Evolutionary conservation across 1,284 basidiomycete species (phyloP).

Genomic region (Sanghuangporus baumii): DNA sequence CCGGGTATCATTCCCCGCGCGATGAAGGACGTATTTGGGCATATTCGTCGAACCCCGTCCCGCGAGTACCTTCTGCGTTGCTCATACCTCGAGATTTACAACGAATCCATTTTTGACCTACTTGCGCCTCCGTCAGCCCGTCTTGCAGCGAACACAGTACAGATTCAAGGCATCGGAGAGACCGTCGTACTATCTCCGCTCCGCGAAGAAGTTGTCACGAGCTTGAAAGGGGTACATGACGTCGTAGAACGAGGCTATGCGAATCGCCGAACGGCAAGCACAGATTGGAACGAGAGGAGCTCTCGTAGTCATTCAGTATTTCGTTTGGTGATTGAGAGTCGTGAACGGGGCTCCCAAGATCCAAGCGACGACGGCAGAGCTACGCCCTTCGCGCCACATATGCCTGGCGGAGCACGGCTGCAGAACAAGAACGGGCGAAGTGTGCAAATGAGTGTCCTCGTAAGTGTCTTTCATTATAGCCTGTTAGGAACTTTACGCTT

Average conservation of each 20-base stretch:
- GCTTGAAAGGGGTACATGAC: constrained; percentile 78
- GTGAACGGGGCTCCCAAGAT: constrained; percentile 48
- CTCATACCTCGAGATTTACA: constrained; percentile 96
- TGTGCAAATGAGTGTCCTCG: constrained; percentile 78
- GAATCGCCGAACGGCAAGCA: constrained; percentile 86
- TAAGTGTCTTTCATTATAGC: constrained; percentile 29
- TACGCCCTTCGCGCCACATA: constrained; percentile 11
- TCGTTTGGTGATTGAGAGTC: constrained; percentile 79
- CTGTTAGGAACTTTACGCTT: not conserved
- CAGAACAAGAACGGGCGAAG: constrained; percentile 69
- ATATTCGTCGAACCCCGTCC: constrained; percentile 64
- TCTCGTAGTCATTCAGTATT: constrained; percentile 93
- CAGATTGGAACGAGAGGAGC: constrained; percentile 96
- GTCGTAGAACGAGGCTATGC: constrained; percentile 84
- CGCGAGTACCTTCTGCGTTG: constrained; percentile 92
- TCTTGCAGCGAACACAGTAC: constrained; percentile 56
- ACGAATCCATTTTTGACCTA: constrained; percentile 87
- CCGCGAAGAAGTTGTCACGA: constrained; percentile 89
- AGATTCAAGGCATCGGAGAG: constrained; percentile 57
- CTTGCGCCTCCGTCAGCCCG: constrained; percentile 61
- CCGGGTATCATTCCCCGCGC: constrained; percentile 94
- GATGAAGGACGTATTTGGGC: constrained; percentile 79
- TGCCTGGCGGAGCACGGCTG: constrained; percentile 45
- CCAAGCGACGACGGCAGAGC: constrained; percentile 30
- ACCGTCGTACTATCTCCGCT: constrained; percentile 67